Evolutionary conservation across 257 asterid genomes (phyloP).

Genomic region (Plantago elongata): DNA sequence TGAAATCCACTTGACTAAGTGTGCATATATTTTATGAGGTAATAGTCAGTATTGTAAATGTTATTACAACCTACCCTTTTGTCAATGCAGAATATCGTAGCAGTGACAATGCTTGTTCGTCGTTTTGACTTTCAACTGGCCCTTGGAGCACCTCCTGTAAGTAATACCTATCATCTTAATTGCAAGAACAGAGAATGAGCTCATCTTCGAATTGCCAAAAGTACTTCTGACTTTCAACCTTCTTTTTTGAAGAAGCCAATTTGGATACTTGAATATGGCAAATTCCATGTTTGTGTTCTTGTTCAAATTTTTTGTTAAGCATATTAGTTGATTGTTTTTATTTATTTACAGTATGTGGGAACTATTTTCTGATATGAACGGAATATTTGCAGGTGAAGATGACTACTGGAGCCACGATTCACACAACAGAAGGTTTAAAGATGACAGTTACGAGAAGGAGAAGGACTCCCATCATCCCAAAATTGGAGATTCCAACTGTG

Average conservation of each 20-base stretch:
- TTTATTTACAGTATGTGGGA: neutral
- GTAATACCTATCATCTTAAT: slow-evolving; percentile 20
- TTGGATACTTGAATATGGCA: too few species aligned
- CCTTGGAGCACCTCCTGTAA: slow-evolving; percentile 94
- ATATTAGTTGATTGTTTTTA: neutral
- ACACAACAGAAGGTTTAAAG: slow-evolving; percentile 83
- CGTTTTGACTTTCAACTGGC: slow-evolving; percentile 85
- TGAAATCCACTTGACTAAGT: neutral
- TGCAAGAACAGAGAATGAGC: neutral
- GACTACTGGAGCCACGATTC: slow-evolving; percentile 99
- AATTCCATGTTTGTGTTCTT: neutral
- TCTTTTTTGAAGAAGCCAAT: too few species aligned
- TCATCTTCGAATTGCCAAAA: neutral
- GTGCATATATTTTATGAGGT: slow-evolving; percentile 13
- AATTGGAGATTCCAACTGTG: slow-evolving; percentile 39
- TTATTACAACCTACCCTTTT: slow-evolving; percentile 10
- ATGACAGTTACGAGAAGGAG: slow-evolving; percentile 80
- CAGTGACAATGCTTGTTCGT: slow-evolving; percentile 87
- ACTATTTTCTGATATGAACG: neutral
- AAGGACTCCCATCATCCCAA: slow-evolving; percentile 60
- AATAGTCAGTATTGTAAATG: slow-evolving; percentile 6
- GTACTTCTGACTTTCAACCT: too few species aligned
- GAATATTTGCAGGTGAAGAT: slow-evolving; percentile 61
- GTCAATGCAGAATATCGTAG: slow-evolving; percentile 56
- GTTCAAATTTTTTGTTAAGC: neutral